phyloP scores from a whole-genome alignment of 345 rosid species.

The Syzygium grande region DNA sequence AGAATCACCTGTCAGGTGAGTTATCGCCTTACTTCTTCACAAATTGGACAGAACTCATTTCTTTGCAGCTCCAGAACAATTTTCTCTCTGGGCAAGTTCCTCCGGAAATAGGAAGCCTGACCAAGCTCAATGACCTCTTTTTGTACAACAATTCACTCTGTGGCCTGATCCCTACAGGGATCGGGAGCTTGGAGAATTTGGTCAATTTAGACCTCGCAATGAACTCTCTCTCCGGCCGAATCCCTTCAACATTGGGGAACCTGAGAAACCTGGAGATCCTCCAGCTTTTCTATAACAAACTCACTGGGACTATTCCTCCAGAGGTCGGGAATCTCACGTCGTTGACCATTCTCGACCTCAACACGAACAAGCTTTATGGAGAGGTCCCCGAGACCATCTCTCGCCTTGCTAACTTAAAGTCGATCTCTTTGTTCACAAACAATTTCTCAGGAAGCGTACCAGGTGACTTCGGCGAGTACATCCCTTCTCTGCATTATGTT shows the following conservation, averaged over 20 bases:
- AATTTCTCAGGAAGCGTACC: constrained; percentile 44
- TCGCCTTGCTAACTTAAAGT: constrained; percentile 11
- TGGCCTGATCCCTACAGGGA: constrained; percentile 39
- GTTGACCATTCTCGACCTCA: constrained; percentile 26
- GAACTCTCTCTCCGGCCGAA: constrained; percentile 41
- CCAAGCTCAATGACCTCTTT: constrained; percentile 21
- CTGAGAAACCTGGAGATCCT: constrained; percentile 22
- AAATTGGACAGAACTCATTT: constrained; percentile 38
- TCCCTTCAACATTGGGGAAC: constrained; percentile 38
- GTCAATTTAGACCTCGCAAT: constrained; percentile 27
- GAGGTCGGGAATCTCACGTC: constrained; percentile 44
- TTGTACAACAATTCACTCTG: constrained; percentile 32
- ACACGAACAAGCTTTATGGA: constrained; percentile 37
- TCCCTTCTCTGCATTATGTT: constrained; percentile 20
- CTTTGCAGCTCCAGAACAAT: constrained; percentile 47
- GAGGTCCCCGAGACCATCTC: constrained; percentile 46
- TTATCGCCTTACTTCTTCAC: constrained; percentile 26
- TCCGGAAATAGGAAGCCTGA: constrained; percentile 27
- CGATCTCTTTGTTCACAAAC: constrained; percentile 34
- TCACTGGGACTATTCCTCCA: constrained; percentile 39
- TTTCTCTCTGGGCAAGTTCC: constrained; percentile 34
- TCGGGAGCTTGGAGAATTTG: constrained; percentile 32
- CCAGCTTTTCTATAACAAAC: constrained; percentile 38
- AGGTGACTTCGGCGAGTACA: constrained; percentile 37
- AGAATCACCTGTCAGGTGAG: constrained; percentile 36